Conservation (phyloP, 2,329 filamentous ascomycete species). For the Claviceps africana region DNA sequence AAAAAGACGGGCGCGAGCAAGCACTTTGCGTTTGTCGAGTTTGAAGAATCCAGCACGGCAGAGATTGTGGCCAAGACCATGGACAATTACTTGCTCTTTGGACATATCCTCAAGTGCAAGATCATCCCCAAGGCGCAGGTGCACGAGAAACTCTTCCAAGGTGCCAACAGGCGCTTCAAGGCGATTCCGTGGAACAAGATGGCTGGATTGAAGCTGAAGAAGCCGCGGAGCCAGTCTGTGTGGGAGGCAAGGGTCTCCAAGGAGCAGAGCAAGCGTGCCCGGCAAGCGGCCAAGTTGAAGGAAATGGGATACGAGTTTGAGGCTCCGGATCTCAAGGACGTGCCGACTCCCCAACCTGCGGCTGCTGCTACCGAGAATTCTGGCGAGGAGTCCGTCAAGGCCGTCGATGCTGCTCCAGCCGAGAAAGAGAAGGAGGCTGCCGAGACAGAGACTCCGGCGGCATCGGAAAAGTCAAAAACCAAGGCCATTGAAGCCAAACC, state of each 20-base stretch:
- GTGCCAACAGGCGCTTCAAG: constrained; percentile 83
- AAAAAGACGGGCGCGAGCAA: constrained; percentile 81
- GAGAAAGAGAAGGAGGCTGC: constrained; percentile 11
- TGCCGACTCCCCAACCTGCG: constrained; percentile 26
- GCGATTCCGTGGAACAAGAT: constrained; percentile 77
- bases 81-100: constrained; percentile 94
- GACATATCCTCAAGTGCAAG: constrained; percentile 83
- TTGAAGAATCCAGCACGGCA: constrained; percentile 61
- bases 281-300: constrained; percentile 62
- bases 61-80: constrained; percentile 90
- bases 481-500: constrained; percentile 8
- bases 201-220: constrained; percentile 59
- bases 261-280: constrained; percentile 56
- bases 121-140: constrained; percentile 62
- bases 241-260: constrained; percentile 65
- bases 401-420: constrained; percentile 24
- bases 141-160: constrained; percentile 74
- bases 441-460: constrained; percentile 11
- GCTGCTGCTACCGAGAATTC: constrained; percentile 14
- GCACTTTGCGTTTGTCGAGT: constrained; percentile 93
- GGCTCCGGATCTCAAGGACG: constrained; percentile 52
- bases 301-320: constrained; percentile 74
- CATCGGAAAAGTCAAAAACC: constrained; percentile 10
- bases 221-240: constrained; percentile 56
- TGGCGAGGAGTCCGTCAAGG: constrained; percentile 15